Percentiles rank a stretch among this genome's conserved stretches.
These are phyloP conservation scores for Bipolaris gigantea DNA, from an alignment of 2,329 filamentous ascomycete genomes.

Conservation along the genomic window DNA sequence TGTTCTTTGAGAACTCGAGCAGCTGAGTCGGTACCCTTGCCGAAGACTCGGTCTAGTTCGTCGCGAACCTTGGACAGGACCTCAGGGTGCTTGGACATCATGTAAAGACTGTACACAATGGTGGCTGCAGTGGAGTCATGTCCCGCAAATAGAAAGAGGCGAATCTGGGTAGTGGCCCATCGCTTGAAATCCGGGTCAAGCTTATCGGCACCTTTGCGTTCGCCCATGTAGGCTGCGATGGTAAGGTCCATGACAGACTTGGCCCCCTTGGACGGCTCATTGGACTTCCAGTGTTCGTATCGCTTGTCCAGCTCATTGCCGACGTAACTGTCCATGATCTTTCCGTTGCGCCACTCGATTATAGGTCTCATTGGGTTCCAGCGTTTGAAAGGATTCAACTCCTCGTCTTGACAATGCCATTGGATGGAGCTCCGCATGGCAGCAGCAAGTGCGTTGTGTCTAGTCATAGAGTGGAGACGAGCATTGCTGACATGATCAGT, in stretches of 20 bases:
- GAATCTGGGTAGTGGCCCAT: slow-evolving; percentile 5
- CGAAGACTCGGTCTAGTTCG: slow-evolving; percentile 40
- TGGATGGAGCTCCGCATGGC: slow-evolving; percentile 9
- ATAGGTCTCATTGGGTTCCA: slow-evolving; percentile 10
- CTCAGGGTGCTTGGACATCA: slow-evolving; percentile 32
- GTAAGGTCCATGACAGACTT: slow-evolving; percentile 20
- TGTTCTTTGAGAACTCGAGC: slow-evolving; percentile 19
- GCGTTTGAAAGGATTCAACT: slow-evolving; percentile 16
- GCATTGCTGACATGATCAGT: slow-evolving; percentile 1
- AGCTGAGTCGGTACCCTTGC: slow-evolving; percentile 14
- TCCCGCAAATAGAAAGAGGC: slow-evolving; percentile 35
- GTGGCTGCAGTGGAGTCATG: slow-evolving; percentile 42
- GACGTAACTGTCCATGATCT: slow-evolving; percentile 17
- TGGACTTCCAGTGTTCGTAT: slow-evolving; percentile 11
- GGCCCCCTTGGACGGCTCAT: neutral
- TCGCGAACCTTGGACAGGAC: slow-evolving; percentile 23
- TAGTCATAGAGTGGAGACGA: slow-evolving; percentile 19
- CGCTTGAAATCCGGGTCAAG: slow-evolving; percentile 27
- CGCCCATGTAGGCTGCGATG: slow-evolving; percentile 14
- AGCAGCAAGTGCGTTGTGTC: slow-evolving; percentile 9
- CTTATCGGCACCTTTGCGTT: slow-evolving; percentile 5
- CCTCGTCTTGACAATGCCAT: slow-evolving; percentile 8
- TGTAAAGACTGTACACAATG: slow-evolving; percentile 34
- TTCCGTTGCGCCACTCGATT: slow-evolving; percentile 16
- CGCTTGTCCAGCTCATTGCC: slow-evolving; percentile 17